Base-by-base conservation (phyloP, 2,329 filamentous ascomycete species). In the Monilinia polystroma region DNA sequence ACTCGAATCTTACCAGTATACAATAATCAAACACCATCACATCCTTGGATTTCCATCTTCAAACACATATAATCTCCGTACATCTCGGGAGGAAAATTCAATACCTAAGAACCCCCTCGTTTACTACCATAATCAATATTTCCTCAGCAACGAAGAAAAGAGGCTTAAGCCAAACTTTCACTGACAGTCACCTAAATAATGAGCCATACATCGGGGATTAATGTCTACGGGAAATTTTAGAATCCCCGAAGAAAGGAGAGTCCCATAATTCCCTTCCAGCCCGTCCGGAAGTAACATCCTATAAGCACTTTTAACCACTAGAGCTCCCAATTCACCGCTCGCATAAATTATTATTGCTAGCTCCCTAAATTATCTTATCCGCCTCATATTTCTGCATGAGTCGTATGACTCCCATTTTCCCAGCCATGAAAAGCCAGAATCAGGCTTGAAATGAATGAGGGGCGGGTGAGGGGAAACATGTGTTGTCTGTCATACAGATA, bases 41-140 rank as follows among this genome's bases (percentile, higher is more conserved):
- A 18, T 3, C 29, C 20, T 29, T 35, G 3, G 5, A 8, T 2
- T 8, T 45, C 5, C 0, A 4, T 7, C 10, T 16, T 3, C 2
- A 12, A 32, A 2, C 2, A 16, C 26, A 11, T 23, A 49, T 23
- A 18, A n/a, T 6, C 38, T 41, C 38, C 38, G 41, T 16, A 43
- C 16, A 43, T 18, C 41, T 43, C 4, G 41, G 41, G 3, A 43
- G 41, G 14, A 43, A 43, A 43, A 43, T 16, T 14, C 41, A 43
- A 43, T 4, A 43, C 12, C 14, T 5, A 43, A 43, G 41, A 4
- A 16, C 12, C 41, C 32, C n/a, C 14, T 16, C 57, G 32, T 18
- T 59, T 20, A 23, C 4, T 23, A 18, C 43, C 18, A 47, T 32
- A 16, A 35, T 35, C 20, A 49, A 35, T 18, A 18, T 32, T 23